Evolutionary conservation across 129 eudicot genomes (phyloP).

Genomic region (Tagetes patula): DNA sequence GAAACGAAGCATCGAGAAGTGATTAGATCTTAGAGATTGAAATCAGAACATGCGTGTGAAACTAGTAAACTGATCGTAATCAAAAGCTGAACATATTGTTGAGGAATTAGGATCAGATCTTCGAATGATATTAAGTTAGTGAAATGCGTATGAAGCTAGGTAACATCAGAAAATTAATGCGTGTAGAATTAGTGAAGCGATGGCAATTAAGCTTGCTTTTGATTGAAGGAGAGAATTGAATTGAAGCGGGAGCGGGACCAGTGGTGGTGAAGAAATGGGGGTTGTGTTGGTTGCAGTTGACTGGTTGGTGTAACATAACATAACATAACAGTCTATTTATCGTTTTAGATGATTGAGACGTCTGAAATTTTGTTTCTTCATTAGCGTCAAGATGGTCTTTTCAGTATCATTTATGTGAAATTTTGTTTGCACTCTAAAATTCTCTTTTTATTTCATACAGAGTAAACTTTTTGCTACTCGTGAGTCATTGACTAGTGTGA

Average conservation of each 20-base stretch:
- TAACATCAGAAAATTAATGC: neutral
- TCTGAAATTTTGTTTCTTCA: too few species aligned
- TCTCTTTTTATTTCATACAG: too few species aligned
- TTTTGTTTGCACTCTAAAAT: too few species aligned
- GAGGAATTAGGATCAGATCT: too few species aligned
- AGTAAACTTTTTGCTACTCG: too few species aligned
- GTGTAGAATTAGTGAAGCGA: too few species aligned
- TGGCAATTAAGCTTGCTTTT: too few species aligned
- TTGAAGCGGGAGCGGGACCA: neutral
- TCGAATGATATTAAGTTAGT: too few species aligned
- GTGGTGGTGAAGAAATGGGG: neutral
- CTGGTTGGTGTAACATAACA: neutral
- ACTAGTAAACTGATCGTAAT: neutral
- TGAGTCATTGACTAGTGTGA: too few species aligned
- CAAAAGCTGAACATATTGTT: neutral
- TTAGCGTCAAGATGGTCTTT: neutral
- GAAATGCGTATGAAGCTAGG: too few species aligned
- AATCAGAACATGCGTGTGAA: neutral
- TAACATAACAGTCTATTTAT: neutral
- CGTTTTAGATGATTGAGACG: neutral
- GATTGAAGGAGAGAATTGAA: neutral
- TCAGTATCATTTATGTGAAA: neutral
- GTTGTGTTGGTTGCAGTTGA: constrained; percentile 7
- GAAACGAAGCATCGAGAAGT: neutral
- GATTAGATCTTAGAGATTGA: neutral